phyloP scores from a whole-genome alignment of 305 asterid genomes.

The Petunia hybrid region DNA sequence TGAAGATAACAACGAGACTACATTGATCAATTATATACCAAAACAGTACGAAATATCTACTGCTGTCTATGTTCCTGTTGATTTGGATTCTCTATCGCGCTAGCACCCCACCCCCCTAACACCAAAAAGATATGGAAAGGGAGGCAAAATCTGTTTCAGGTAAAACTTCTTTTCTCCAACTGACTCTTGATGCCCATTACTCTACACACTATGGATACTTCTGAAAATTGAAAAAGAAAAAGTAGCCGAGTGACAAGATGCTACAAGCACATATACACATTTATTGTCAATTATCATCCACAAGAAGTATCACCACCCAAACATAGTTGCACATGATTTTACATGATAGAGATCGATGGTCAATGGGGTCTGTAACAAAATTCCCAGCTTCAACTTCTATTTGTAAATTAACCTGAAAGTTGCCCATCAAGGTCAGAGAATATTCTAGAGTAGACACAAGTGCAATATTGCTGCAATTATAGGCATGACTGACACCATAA shows the following conservation, averaged over 20 bases:
- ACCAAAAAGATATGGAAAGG: not conserved
- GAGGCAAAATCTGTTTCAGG: not conserved
- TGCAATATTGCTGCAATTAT: constrained; percentile 26
- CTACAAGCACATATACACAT: constrained; percentile 27
- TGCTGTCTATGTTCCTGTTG: too few species aligned
- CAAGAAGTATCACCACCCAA: constrained; percentile 1
- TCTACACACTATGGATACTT: constrained; percentile 9
- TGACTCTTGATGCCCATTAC: not conserved
- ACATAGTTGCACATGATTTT: constrained; percentile 15
- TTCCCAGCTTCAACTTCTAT: constrained; percentile 39
- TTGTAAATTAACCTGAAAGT: constrained; percentile 52
- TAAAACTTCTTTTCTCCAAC: not conserved
- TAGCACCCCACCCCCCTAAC: not conserved
- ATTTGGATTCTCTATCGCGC: too few species aligned
- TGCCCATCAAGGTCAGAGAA: constrained; percentile 29
- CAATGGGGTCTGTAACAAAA: not conserved
- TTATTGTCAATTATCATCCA: constrained; percentile 15
- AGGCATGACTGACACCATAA: constrained; percentile 33
- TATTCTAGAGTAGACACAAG: not conserved
- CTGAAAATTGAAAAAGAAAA: not conserved
- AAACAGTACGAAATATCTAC: not conserved
- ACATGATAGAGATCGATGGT: not conserved
- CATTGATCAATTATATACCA: not conserved
- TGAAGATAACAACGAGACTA: not conserved
- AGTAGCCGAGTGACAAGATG: not conserved